Conservation (phyloP, 225 moss, liverwort and hornwort genomes). For the Anthoceros angustus region DNA sequence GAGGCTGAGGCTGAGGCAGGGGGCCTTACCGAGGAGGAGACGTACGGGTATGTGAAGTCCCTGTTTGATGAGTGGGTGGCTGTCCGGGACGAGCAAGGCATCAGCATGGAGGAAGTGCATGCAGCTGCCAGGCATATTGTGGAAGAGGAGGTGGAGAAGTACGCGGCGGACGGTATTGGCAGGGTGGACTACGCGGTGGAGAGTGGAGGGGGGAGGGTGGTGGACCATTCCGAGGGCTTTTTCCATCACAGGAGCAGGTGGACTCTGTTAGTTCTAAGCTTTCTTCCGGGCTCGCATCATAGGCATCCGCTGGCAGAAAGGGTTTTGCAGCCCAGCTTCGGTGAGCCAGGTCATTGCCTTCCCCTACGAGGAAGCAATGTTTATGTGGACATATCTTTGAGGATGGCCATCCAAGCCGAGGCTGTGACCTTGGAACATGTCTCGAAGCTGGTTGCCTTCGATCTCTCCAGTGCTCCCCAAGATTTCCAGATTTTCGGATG, state of each 20-base stretch:
- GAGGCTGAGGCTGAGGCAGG: constrained; percentile 28
- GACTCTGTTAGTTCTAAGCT: constrained; percentile 40
- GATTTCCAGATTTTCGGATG: constrained; percentile 80
- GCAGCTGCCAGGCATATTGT: constrained; percentile 62
- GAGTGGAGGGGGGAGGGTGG: constrained; percentile 77
- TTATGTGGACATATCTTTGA: constrained; percentile 62
- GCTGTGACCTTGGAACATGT: constrained; percentile 86
- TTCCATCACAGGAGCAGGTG: constrained; percentile 41
- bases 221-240: constrained; percentile 71
- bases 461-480: constrained; percentile 75
- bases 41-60: constrained; percentile 50
- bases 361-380: constrained; percentile 79
- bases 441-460: constrained; percentile 28
- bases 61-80: constrained; percentile 67
- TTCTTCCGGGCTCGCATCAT: constrained; percentile 57
- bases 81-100: constrained; percentile 38
- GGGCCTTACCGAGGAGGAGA: constrained; percentile 48
- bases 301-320: constrained; percentile 54
- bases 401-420: constrained; percentile 61
- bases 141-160: constrained; percentile 59
- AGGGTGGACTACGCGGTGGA: constrained; percentile 74
- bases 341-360: constrained; percentile 90
- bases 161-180: constrained; percentile 90
- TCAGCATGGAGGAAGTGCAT: constrained; percentile 85
- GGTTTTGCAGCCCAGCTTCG: constrained; percentile 79